Base-by-base conservation (phyloP, 768 basidiomycete species). In the Macrolepiota albuminosa region DNA sequence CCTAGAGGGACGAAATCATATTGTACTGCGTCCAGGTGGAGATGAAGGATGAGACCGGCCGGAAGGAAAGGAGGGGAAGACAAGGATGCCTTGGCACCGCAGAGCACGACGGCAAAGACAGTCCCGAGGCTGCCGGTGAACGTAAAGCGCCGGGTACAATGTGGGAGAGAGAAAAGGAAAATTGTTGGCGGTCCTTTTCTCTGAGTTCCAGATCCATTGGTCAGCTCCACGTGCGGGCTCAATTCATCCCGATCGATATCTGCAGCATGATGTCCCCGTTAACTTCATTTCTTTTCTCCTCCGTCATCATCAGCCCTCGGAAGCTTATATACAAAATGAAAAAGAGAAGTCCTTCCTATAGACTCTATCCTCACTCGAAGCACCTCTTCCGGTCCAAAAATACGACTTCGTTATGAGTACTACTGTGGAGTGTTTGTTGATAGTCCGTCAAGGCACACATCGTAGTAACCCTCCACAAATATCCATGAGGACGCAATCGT, bases 1-100 rank as follows among this genome's bases (percentile, higher is more conserved):
- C 42, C 45, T 78, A 80, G 59, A 76, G 70, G 70, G 76, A 75
- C 69, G 73, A 75, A 64, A 75, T 74, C 76, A 78, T 78, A 72
- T 69, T 72, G 75, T 68, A 73, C 72, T 70, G 68, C 71, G 73
- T 74, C 69, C 71, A 72, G 66, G 63, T 65, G 63, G 69, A 60
- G 63, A 66, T 72, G 70, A 66, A 63, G 57, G 62, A 46, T 61
- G 63, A 66, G 62, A 65, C 62, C 62, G 53, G 61, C 53, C 59
- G 55, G 62, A 53, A 56, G 39, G 66, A 54, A 63, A 67, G 51
- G 61, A 40, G 61, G 53, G 49, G 62, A 53, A 54, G 57, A 64
- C 54, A 51, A 56, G 37, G 61, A 67, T 60, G 55, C 54, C 61
- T 57, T 64, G 64, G 59, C 66, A 64, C 61, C 60, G 59, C 56